These are phyloP conservation scores for Phytopythium mirpurense DNA, from an alignment of 352 stramenopile genomes.

Conservation along the genomic window DNA sequence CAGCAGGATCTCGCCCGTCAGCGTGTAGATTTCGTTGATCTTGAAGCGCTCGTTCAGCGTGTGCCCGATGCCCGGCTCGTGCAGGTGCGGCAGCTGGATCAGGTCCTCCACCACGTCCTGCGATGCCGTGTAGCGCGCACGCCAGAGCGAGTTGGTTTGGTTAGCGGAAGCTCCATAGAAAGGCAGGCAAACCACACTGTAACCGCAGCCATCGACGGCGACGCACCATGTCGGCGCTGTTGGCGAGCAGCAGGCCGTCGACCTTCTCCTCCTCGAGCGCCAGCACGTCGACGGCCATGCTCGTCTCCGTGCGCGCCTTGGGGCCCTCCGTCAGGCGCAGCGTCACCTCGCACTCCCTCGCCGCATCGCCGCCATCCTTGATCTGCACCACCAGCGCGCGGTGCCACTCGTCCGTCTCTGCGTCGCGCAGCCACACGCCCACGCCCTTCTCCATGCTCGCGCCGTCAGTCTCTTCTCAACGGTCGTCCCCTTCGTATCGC, in stretches of 20 bases:
- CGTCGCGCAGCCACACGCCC: slow-evolving; percentile 67
- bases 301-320: slow-evolving; percentile 37
- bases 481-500: no score
- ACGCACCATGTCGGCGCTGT: slow-evolving; percentile 78
- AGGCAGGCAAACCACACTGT: no score
- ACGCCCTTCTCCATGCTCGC: slow-evolving; percentile 75
- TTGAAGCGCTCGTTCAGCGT: slow-evolving; percentile 90
- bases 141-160: no score
- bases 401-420: slow-evolving; percentile 60
- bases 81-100: slow-evolving; percentile 90
- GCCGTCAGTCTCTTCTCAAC: no score
- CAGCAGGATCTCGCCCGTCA: slow-evolving; percentile 76
- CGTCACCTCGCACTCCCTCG: slow-evolving; percentile 28
- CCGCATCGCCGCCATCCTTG: slow-evolving; percentile 10
- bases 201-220: no score
- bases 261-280: slow-evolving; percentile 66
- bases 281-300: slow-evolving; percentile 42
- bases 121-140: no score
- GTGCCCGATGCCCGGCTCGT: slow-evolving; percentile 94
- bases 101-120: slow-evolving; percentile 88
- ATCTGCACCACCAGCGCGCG: slow-evolving; percentile 56
- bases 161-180: no score
- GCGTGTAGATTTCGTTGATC: slow-evolving; percentile 93
- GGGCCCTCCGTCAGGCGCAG: slow-evolving; percentile 53
- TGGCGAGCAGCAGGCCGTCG: slow-evolving; percentile 59